Evolutionary conservation across 2,329 filamentous ascomycete species (phyloP), one percentile per base, ranked within the genome.

Genomic region (Leptographium wingfieldii): DNA sequence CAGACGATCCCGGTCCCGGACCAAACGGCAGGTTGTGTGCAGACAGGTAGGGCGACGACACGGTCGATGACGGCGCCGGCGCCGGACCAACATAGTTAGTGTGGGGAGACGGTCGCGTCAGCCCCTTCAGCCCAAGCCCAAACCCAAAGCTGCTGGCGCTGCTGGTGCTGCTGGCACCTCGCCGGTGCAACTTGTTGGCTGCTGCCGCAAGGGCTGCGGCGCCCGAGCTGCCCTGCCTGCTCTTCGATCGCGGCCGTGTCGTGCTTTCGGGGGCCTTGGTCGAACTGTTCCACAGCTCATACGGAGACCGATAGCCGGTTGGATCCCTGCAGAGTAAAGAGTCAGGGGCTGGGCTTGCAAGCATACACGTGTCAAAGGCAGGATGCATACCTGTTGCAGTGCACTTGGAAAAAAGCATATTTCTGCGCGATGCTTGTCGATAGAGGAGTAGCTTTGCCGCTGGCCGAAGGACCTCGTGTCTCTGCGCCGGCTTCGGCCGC

Each of bases 261-360:
- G 29, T 58, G 19, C 25, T 56, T 5, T 55, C 51, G 6, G 52
- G 38, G 51, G 51, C 56, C 49, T 78, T 80, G 68, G 83, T 80
- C 60, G 84, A 83, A 5, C 80, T 81, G 62, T 85, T 85, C 40
- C 78, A 82, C 1, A 75, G 72, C 19, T 78, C 76, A 66, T 85
- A 86, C 1, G 83, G 83, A 5, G 80, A 83, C 56, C 80, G 76
- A 61, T 86, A 85, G 59, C 78, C 78, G 9, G 76, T 74, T 6
- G 78, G 72, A 61, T 81, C 78, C 70, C 79, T 81, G 62, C 2
- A 43, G 31, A 55, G 10, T 56, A 69, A 63, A 71, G 62, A 51
- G 62, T 52, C 12, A 40, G 7, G 19, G 4, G 3, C 43, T 46
- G 43, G 2, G 4, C 19, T 6, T 4, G 3, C 9, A 5, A 7